Conservation (phyloP, 2,329 filamentous ascomycete species). For the Pleurostoma richardsiae region DNA sequence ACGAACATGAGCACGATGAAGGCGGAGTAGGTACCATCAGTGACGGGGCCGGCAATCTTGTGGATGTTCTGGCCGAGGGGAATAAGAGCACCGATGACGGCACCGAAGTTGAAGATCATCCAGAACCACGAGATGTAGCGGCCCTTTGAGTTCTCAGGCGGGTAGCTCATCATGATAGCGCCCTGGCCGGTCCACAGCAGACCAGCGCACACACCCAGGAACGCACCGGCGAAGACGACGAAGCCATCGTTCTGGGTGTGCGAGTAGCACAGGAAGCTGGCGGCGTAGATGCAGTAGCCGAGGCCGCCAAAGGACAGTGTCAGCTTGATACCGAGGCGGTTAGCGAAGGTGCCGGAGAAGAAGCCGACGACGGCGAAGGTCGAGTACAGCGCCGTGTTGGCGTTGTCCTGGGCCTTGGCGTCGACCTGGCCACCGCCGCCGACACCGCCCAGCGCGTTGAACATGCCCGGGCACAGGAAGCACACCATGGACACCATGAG, state of each 20-base stretch:
- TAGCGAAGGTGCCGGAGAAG: conserved; percentile 72
- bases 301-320: conserved; percentile 69
- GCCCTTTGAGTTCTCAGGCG: conserved; percentile 74
- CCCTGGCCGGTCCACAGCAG: conserved; percentile 80
- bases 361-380: conserved; percentile 57
- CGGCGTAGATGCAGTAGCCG: conserved; percentile 72
- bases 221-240: conserved; percentile 69
- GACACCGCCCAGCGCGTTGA: conserved; percentile 57
- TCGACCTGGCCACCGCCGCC: conserved; percentile 56
- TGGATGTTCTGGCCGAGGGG: conserved; percentile 70
- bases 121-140: conserved; percentile 89
- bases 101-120: conserved; percentile 92
- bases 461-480: conserved; percentile 65
- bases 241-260: conserved; percentile 65
- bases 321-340: conserved; percentile 64
- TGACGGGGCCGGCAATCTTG: conserved; percentile 47
- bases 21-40: conserved; percentile 79
- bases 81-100: conserved; percentile 77
- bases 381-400: conserved; percentile 43
- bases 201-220: conserved; percentile 74
- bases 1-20: conserved; percentile 79
- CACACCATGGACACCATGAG: conserved; percentile 66
- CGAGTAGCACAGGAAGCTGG: conserved; percentile 65
- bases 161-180: conserved; percentile 87
- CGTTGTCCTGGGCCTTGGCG: conserved; percentile 51